Base-by-base conservation (phyloP, 768 basidiomycete species). In the Phlegmacium glaucopus region DNA sequence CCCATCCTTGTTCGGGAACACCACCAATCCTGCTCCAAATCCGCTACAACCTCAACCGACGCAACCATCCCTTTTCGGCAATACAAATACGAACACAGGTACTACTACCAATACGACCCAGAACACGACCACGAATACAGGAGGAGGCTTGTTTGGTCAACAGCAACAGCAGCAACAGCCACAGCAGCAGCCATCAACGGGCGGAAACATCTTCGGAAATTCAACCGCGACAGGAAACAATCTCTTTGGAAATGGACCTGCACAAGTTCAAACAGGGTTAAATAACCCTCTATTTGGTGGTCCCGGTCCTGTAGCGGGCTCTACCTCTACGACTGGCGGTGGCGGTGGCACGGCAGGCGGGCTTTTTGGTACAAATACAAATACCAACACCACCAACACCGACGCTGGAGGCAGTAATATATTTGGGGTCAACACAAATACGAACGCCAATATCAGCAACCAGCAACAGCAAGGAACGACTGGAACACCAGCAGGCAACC, bases 141-240 rank as follows among this genome's bases (percentile, higher is more conserved):
- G 51, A 44, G 46, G 54, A 40, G 48, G 46, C 25, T 30, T 55
- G 15, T 58, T 55, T 40, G 55, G 55, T 9, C 39, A 34, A 34
- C 35, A 6, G 51, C 47, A 46, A 8, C 47, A 32, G 42, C 50
- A 48, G 27, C 39, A n/a, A n/a, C n/a, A n/a, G n/a, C n/a, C n/a
- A n/a, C n/a, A 46, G 11, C 47, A 32, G 42, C 50, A 48, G 27
- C 39, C 38, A 15, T 39, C 50, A 9, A 50, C 52, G 11, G 60
- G 57, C 11, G 55, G 54, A 12, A 59, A 60, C 42, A 47, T 66
- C n/a, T 68, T 66, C 47, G 63, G 65, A 15, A 53, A 37, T 25
- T 48, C 52, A 16, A 32, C 10, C 50, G 38, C 38, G 25, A 38
- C 61, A 26, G 50, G 51, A 36, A 48, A 54, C 2, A 55, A 53